These are phyloP conservation scores for Periglandula ipomoeae DNA, from an alignment of 2,329 filamentous ascomycete genomes.

Conservation along the genomic window DNA sequence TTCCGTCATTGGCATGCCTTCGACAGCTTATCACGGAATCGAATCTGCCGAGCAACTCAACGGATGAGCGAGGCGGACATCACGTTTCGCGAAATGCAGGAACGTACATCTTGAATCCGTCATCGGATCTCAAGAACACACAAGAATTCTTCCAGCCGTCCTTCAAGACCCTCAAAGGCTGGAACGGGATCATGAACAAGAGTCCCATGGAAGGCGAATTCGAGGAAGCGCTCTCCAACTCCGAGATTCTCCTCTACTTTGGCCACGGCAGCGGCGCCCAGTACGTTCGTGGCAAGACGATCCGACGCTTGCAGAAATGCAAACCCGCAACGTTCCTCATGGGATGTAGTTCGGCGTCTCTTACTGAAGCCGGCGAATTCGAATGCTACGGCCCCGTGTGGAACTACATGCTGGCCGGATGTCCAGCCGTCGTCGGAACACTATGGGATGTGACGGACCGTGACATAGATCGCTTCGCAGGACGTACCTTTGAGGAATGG, in stretches of 20 bases:
- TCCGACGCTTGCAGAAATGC: conserved; percentile 70
- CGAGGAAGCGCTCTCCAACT: conserved; percentile 52
- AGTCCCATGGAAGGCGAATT: conserved; percentile 73
- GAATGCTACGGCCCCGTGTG: conserved; percentile 85
- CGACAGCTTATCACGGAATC: conserved; percentile 61
- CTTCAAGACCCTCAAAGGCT: conserved; percentile 58
- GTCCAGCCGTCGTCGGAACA: conserved; percentile 80
- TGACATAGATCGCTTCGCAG: conserved; percentile 90
- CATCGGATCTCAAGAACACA: conserved; percentile 72
- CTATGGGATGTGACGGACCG: conserved; percentile 98
- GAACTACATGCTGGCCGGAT: conserved; percentile 84
- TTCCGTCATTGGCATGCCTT: conserved; percentile 78
- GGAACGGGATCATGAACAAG: conserved; percentile 60
- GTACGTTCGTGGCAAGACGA: conserved; percentile 78
- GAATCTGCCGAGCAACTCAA: conserved; percentile 11
- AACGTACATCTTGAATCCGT: conserved; percentile 84
- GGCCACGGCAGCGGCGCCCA: conserved; percentile 92
- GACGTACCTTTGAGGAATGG: conserved; percentile 74
- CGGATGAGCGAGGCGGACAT: conserved; percentile 31
- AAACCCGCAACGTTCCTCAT: conserved; percentile 76
- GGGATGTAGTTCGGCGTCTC: conserved; percentile 81
- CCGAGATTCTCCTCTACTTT: conserved; percentile 81
- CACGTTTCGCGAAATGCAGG: conserved; percentile 47
- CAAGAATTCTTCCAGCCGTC: conserved; percentile 60
- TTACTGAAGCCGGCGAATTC: conserved; percentile 73